Evolutionary conservation across 352 stramenopile genomes (phyloP).

Genomic region (Pythium chondricola): DNA sequence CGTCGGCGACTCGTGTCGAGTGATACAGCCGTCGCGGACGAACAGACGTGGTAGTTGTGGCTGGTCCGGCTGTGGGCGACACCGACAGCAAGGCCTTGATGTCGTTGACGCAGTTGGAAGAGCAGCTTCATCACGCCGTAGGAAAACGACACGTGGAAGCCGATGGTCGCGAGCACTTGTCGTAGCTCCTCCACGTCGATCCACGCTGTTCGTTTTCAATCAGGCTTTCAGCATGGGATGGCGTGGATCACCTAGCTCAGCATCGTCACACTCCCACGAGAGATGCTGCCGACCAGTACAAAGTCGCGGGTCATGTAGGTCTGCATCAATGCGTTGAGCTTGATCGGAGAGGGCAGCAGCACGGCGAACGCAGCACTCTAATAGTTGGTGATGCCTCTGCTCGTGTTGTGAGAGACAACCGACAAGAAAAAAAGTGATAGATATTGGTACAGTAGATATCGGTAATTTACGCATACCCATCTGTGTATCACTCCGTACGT

Average conservation of each 20-base stretch:
- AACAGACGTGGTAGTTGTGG: no score
- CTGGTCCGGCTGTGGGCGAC: no score
- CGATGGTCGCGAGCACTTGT: constrained; percentile 10
- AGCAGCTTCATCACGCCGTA: constrained; percentile 17
- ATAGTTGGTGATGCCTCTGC: no score
- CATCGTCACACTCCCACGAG: constrained; percentile 10
- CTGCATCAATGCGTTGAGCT: constrained; percentile 15
- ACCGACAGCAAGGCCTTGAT: constrained; percentile 19
- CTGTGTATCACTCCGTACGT: no score
- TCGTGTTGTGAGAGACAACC: neutral
- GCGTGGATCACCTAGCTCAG: constrained; percentile 15
- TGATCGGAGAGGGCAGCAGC: constrained; percentile 9
- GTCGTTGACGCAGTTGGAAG: constrained; percentile 20
- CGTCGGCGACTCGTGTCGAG: no score
- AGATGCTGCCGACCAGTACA: constrained; percentile 18
- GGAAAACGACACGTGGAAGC: constrained; percentile 18
- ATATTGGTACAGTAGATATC: no score
- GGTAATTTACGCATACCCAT: no score
- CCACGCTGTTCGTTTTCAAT: neutral
- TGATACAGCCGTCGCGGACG: no score
- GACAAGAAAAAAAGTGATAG: neutral
- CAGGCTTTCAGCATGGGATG: no score
- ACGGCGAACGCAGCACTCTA: no score
- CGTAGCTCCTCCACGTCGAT: constrained; percentile 18
- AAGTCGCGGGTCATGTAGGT: constrained; percentile 12